These are phyloP conservation scores for Setomelanomma holmii DNA, from an alignment of 2,329 filamentous ascomycete genomes.

Conservation along the genomic window DNA sequence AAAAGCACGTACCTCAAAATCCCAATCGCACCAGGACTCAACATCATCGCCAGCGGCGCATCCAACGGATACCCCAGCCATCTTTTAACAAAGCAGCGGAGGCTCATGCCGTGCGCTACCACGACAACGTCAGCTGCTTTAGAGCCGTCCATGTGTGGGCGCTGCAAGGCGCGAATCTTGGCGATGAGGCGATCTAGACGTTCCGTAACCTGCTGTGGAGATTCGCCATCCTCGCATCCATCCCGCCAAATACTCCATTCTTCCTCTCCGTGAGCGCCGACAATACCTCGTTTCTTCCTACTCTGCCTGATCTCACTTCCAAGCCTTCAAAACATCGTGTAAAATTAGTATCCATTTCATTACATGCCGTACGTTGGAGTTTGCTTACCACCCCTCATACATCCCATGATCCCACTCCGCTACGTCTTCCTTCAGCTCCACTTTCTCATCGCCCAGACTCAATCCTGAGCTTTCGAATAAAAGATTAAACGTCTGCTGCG, in stretches of 20 bases:
- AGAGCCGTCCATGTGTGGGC: slow-evolving; percentile 52
- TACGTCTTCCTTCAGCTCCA: slow-evolving; percentile 75
- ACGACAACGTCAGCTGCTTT: slow-evolving; percentile 71
- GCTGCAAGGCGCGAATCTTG: slow-evolving; percentile 71
- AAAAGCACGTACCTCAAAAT: slow-evolving; percentile 70
- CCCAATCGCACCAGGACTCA: slow-evolving; percentile 85
- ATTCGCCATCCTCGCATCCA: slow-evolving; percentile 84
- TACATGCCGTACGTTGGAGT: too few relatives aligned
- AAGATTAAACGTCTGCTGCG: slow-evolving; percentile 58
- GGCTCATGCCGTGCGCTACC: slow-evolving; percentile 79
- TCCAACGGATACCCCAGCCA: slow-evolving; percentile 76
- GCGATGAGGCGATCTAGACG: slow-evolving; percentile 76
- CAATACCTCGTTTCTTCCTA: slow-evolving; percentile 65
- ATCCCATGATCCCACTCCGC: slow-evolving; percentile 88
- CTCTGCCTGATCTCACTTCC: slow-evolving; percentile 68
- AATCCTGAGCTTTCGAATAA: slow-evolving; percentile 36
- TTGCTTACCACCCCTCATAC: slow-evolving; percentile 89
- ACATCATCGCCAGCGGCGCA: slow-evolving; percentile 73
- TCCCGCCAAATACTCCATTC: slow-evolving; percentile 90
- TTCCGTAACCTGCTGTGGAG: slow-evolving; percentile 70
- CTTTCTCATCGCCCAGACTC: slow-evolving; percentile 36
- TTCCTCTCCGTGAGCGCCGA: slow-evolving; percentile 46
- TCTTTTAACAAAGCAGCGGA: slow-evolving; percentile 83
- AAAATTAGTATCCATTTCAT: too few relatives aligned
- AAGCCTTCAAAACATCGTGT: too few relatives aligned